These are phyloP conservation scores for Monoraphidium neglectum DNA, from an alignment of 139 green algal genomes.

Conservation along the genomic window DNA sequence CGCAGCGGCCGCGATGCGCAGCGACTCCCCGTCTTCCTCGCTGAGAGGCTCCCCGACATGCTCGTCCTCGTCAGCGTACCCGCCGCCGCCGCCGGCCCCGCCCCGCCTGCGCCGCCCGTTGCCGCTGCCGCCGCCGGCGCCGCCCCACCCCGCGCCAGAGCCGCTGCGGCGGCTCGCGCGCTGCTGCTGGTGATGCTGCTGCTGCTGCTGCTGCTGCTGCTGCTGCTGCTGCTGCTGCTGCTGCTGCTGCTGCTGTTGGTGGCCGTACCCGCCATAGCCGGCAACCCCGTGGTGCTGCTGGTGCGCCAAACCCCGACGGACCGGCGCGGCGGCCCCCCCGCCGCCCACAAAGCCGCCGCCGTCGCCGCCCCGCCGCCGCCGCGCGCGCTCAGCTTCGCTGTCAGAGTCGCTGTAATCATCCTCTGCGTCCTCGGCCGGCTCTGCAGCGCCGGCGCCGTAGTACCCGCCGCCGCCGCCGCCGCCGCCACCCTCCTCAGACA, in stretches of 20 bases:
- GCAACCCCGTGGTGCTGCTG: no score
- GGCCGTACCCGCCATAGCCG: not conserved
- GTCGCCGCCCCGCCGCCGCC: no score
- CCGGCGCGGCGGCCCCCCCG: no score
- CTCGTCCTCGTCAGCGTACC: not conserved
- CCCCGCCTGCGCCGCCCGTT: not conserved
- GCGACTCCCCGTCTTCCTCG: constrained; percentile 19
- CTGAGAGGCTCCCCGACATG: constrained; percentile 4
- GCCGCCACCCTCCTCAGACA: not conserved
- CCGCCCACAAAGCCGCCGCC: no score
- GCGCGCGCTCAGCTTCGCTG: no score
- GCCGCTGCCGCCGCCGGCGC: not conserved
- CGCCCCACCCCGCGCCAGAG: not conserved
- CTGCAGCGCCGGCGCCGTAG: not conserved
- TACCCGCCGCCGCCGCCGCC: constrained; percentile 2
- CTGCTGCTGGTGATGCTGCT: constrained; percentile 20
- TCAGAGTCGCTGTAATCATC: not conserved
- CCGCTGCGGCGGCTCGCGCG: constrained; percentile 1
- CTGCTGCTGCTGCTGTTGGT: constrained; percentile 1
- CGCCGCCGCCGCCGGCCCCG: not conserved
- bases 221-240: not conserved
- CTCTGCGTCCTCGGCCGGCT: not conserved
- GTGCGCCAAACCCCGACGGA: no score
- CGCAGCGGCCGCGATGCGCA: constrained; percentile 23
- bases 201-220: constrained; percentile 7